A percentile compares a stretch with the other conserved stretches of the same genome.
phyloP scores from a whole-genome alignment of 495 filamentous ascomycete species.

The Bathelium albidoporum region DNA sequence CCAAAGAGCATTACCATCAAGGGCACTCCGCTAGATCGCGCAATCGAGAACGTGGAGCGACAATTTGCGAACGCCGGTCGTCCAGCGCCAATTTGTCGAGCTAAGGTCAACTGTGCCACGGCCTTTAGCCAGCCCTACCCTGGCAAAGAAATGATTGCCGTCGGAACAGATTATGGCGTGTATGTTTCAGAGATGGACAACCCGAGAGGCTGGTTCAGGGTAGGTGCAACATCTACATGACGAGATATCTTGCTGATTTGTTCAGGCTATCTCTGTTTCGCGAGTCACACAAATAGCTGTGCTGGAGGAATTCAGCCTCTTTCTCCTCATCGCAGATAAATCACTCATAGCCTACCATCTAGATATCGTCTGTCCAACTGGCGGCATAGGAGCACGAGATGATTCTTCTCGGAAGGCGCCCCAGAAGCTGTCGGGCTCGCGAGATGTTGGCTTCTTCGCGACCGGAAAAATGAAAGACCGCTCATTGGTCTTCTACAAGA shows the following conservation, averaged over 20 bases:
- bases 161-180: conserved; percentile 91
- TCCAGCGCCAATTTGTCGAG: conserved; percentile 67
- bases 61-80: conserved; percentile 54
- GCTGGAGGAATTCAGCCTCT: conserved; percentile 87
- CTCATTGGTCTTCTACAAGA: conserved; percentile 90
- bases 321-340: conserved; percentile 82
- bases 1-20: conserved; percentile 57
- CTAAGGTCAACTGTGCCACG: conserved; percentile 84
- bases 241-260: conserved; percentile 18
- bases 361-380: conserved; percentile 71
- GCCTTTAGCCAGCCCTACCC: conserved; percentile 63
- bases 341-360: conserved; percentile 89
- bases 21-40: conserved; percentile 84
- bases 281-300: conserved; percentile 89
- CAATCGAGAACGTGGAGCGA: conserved; percentile 78
- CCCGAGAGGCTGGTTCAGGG: conserved; percentile 78
- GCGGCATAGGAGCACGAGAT: conserved; percentile 52
- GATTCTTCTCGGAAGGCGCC: conserved; percentile 67
- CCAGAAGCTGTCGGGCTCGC: conserved; percentile 75
- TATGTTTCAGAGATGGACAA: conserved; percentile 77
- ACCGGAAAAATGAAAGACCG: conserved; percentile 95
- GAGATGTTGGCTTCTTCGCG: conserved; percentile 93
- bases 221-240: conserved; percentile 34
- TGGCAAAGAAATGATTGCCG: conserved; percentile 80
- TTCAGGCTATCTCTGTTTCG: conserved; percentile 57